Base-by-base conservation (phyloP, 148 eudicot genomes). In the Chenopodium album region DNA sequence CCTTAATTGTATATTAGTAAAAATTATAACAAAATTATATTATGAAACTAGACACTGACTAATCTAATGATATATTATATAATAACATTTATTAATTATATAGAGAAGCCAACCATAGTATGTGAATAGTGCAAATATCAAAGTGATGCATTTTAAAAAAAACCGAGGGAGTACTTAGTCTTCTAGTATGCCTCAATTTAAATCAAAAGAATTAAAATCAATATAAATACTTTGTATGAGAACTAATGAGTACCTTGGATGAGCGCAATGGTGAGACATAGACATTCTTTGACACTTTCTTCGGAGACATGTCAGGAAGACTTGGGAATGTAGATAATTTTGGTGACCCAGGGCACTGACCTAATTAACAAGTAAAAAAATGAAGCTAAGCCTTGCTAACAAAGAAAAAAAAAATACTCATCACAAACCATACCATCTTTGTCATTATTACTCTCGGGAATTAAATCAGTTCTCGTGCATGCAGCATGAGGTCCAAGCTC, bases 231-330 rank as follows among this genome's bases (percentile, higher is more conserved):
- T 37, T 37, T 37, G 6, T 12, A 76, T 19, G 59, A 20, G 73
- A 77, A 74, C 50, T 62, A 7, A 81, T 14, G 67, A 83, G 69
- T 94, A 97, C 99, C 99, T 97, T 97, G 14, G 98, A 91, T 72
- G 98, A 92, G 77, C 98, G 92, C 85, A 97, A 86, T 9, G 99
- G 99, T 56, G 98, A 94, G 66, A 97, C 98, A 31, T 94, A 97
- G 34, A 97, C 94, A 85, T 97, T 97, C 72, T 93, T 87, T 26
- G 97, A 93, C 52, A 97, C 95, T 80, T 97, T 97, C 90, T 92
- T 97, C 7, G 99, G 99, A 34, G 99, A 97, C 98, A 94, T 94
- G 77, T 97, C 99, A 63, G 99, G 99, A 70, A 97, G 95, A 81
- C 88, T 92, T 48, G 99, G 97, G 84, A 97, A 97, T 67, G 92